Conservation (phyloP, 768 basidiomycete genomes). For the Boletus huronensis region DNA sequence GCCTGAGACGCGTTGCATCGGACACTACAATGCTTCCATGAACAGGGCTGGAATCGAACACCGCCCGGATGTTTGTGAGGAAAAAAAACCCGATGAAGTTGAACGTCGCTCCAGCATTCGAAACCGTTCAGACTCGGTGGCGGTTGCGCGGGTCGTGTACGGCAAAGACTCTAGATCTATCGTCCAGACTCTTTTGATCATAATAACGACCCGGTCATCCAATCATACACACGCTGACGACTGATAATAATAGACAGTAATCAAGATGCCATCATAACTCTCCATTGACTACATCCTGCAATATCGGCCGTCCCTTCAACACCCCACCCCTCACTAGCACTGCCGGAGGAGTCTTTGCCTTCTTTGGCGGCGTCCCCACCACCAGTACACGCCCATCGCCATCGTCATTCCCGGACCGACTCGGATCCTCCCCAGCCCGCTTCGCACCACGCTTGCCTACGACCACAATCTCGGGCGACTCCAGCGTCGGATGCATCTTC, state of each 20-base stretch:
- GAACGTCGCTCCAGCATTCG: too few relatives aligned
- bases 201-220: background rate
- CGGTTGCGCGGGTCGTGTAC: too few relatives aligned
- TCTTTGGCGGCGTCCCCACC: constrained; percentile 29
- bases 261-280: constrained; percentile 15
- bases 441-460: constrained; percentile 17
- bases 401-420: background rate
- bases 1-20: too few relatives aligned
- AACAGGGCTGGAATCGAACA: too few relatives aligned
- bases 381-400: background rate
- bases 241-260: too few relatives aligned
- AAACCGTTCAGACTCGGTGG: too few relatives aligned
- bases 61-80: too few relatives aligned
- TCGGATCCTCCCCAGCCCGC: constrained; percentile 1
- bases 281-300: constrained; percentile 58
- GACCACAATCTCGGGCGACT: constrained; percentile 9
- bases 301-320: constrained; percentile 53
- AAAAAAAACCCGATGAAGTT: too few relatives aligned
- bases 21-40: too few relatives aligned
- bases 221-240: too few relatives aligned
- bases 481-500: constrained; percentile 41
- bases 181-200: too few relatives aligned
- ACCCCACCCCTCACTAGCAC: constrained; percentile 41
- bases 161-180: too few relatives aligned
- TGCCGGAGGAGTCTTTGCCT: constrained; percentile 31